Evolutionary conservation across 208 protist genomes (phyloP).

Genomic region (Acanthamoeba triangularis): DNA sequence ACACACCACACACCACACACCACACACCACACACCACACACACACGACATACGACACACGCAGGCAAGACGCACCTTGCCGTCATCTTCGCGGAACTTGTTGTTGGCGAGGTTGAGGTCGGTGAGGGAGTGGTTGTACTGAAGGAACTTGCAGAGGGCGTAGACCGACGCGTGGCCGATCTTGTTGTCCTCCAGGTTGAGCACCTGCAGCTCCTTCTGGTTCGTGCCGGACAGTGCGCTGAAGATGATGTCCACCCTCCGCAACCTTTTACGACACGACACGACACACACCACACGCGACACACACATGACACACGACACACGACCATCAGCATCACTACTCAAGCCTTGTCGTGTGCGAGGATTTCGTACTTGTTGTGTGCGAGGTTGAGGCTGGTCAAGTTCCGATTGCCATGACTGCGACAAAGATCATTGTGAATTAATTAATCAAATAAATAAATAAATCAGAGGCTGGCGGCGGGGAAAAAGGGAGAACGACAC

Average conservation of each 20-base stretch:
- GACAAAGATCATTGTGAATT: too few relatives aligned
- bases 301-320: background rate
- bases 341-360: background rate
- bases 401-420: background rate
- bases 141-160: conserved; percentile 50
- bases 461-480: background rate
- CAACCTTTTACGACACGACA: background rate
- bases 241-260: conserved; percentile 42
- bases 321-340: background rate
- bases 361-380: background rate
- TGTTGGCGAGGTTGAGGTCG: conserved; percentile 50
- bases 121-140: conserved; percentile 71
- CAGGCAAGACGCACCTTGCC: conserved; percentile 5
- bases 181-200: conserved; percentile 54
- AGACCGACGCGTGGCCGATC: conserved; percentile 58
- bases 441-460: background rate
- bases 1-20: background rate
- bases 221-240: conserved; percentile 35
- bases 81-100: conserved; percentile 39
- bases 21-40: background rate
- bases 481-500: too few relatives aligned
- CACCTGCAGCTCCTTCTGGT: conserved; percentile 55
- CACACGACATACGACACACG: too few relatives aligned
- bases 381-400: conserved; percentile 42
- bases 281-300: too few relatives aligned